Evolutionary conservation across 768 basidiomycete species (phyloP), one percentile per base, ranked within the genome.

Genomic region (Leucosporidium creatinivorum): DNA sequence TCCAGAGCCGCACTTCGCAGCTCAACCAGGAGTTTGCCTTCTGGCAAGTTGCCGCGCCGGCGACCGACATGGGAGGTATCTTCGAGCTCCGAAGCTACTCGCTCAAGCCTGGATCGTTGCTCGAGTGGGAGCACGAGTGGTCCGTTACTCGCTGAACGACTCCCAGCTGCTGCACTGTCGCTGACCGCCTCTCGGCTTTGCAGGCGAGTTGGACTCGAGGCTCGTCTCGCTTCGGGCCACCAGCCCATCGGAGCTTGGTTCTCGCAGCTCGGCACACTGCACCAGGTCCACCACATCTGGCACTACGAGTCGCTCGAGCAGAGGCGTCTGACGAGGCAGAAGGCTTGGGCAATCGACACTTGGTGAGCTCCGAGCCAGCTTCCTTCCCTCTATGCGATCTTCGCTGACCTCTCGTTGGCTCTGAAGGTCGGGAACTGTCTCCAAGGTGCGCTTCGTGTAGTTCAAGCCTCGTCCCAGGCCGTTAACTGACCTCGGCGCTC

Each of bases 101-200:
- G 86, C 76, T 77, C 48, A 86, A 87, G 74, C 90, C 94, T 6
- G 96, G 96, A 12, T 86, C 88, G 10, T 81, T 98, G 62, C 79
- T 98, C 63, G 93, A 98, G 75, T 98, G 96, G 96, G 96, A 98
- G 77, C 83, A 85, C 63, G 84, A 91, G 68, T 98, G 96, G 92
- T 92, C 47, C 18, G 73, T 61, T 0, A 9, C 25, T 9, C 4
- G 0, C n/a, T 57, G 23, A 15, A 48, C 12, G 30, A 19, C 8
- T 44, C 47, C 33, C 23, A n/a, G 7, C 52, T 51, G 7, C 12
- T 36, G 2, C 47, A 56, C 13, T 30, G 39, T 63, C n/a, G 39
- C 18, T 44, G 3, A 19, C 54, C 28, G 28, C 39, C 30, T 39
- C 49, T 26, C 36, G 67, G 39, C 18, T 26, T 51, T 51, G 52